Evolutionary conservation across 2,329 filamentous ascomycete genomes (phyloP), one percentile per base, ranked within the genome.

Genomic region (Nemania serpens): DNA sequence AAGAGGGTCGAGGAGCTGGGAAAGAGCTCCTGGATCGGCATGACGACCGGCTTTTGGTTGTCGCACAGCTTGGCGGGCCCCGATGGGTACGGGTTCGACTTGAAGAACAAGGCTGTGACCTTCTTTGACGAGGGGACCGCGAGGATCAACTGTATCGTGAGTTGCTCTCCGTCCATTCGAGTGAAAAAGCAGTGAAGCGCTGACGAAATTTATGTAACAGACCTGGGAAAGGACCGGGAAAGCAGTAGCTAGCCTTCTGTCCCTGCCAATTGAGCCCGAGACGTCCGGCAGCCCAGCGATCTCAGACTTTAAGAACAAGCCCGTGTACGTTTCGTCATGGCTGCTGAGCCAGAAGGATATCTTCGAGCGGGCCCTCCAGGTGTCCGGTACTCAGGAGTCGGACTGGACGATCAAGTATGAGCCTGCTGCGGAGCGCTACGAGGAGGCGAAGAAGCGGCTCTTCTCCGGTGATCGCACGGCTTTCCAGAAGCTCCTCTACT

Each of bases 281-380:
- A 70, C 64, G 41, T 70, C 70, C 1, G 76, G 79, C 37, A 68
- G 65, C 6, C 71, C 74, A 2, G 76, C 77, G 9, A 58, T 86
- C 9, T 76, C 75, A 7, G 64, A 71, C 36, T 85, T 77, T 66
- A 73, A 75, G 2, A 84, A 87, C 71, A 78, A 79, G 51, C 64
- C 68, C 0, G 69, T 88, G 1, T 84, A 80, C 66, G 66, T 88
- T 11, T 78, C 77, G 7, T 87, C 83, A 62, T 90, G 89, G 75
- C 71, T 75, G 11, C 66, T 87, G 61, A 84, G 74, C 60, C 88
- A 91, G 72, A 78, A 79, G 11, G 87, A 91, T 10, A 90, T 91
- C 77, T 79, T 91, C 55, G 81, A 82, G 41, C 82, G 81, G n/a
- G 73, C 88, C 12, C 79, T 87, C 67, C 81, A 82, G 0, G 86